A percentile compares a stretch with the other conserved stretches of the same genome.
Conservation (phyloP, 495 filamentous ascomycete genomes). For the Penicillium desertorum region DNA sequence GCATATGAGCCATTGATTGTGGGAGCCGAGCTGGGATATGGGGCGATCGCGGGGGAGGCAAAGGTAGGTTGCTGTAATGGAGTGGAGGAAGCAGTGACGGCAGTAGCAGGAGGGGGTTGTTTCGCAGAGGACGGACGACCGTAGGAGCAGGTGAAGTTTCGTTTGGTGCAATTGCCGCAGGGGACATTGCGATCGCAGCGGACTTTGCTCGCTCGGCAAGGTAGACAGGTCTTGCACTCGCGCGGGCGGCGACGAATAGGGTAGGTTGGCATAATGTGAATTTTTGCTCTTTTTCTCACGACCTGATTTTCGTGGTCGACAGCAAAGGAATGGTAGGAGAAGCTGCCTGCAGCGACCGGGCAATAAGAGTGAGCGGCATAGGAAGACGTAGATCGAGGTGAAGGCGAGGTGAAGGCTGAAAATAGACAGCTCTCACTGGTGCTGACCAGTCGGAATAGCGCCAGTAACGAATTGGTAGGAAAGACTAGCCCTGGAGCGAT, state of each 20-base stretch:
- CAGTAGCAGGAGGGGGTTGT: slow-evolving; percentile 15
- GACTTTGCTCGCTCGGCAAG: slow-evolving; percentile 51
- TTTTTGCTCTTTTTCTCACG: slow-evolving; percentile 7
- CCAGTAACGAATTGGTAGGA: slow-evolving; percentile 8
- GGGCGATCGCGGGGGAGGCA: slow-evolving; percentile 15
- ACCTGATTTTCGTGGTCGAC: slow-evolving; percentile 18
- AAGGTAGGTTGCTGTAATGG: slow-evolving; percentile 20
- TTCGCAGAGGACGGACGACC: slow-evolving; percentile 56
- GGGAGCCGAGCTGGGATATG: slow-evolving; percentile 10
- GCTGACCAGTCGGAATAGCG: slow-evolving; percentile 1
- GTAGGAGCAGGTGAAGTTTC: slow-evolving; percentile 69
- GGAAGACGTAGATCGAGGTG: slow-evolving; percentile 13
- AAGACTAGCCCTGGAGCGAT: slow-evolving; percentile 1
- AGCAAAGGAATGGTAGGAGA: slow-evolving; percentile 9
- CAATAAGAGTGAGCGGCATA: slow-evolving; percentile 23
- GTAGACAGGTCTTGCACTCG: slow-evolving; percentile 50
- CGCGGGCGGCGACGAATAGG: slow-evolving; percentile 48
- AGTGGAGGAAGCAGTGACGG: slow-evolving; percentile 22
- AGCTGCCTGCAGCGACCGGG: slow-evolving; percentile 21
- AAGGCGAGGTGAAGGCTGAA: slow-evolving; percentile 4
- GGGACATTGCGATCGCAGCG: slow-evolving; percentile 74
- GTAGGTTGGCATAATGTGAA: slow-evolving; percentile 36
- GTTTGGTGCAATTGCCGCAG: slow-evolving; percentile 71
- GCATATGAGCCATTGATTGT: slow-evolving; percentile 18
- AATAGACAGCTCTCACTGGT: slow-evolving; percentile 13